Conservation (phyloP, 1,139 yeast species). For the Saccharomyces uvarum region DNA sequence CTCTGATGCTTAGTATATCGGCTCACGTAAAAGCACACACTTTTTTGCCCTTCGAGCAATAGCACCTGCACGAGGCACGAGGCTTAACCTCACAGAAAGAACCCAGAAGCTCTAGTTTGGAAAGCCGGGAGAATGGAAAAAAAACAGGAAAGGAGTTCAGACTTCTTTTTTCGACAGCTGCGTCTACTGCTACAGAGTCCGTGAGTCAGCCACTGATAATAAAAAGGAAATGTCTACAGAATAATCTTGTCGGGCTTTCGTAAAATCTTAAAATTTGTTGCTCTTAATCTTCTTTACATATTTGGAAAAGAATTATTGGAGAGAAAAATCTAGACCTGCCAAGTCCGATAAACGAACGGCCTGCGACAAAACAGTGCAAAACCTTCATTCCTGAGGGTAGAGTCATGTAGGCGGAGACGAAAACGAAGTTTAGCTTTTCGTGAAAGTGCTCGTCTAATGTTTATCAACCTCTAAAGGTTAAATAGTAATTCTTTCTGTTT, state of each 20-base stretch:
- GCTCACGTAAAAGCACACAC: background rate
- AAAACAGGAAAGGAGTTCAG: background rate
- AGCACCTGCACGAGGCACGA: background rate
- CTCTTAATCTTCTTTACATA: background rate
- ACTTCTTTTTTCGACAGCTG: background rate
- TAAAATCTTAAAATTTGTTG: background rate
- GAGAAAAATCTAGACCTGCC: conserved; percentile 1
- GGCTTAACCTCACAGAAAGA: background rate
- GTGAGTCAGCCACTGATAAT: background rate
- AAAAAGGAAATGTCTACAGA: background rate
- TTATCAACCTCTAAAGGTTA: background rate
- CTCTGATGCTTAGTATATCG: background rate
- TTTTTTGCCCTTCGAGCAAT: background rate
- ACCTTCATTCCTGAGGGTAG: background rate
- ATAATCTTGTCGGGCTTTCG: background rate
- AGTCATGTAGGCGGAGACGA: conserved; percentile 1
- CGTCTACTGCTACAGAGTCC: too few species aligned
- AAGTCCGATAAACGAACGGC: background rate
- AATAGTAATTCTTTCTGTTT: background rate
- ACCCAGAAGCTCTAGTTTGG: background rate
- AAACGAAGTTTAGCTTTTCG: background rate
- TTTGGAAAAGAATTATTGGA: background rate
- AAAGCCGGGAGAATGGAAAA: background rate
- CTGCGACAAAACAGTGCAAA: background rate
- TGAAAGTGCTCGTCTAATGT: background rate